Conservation (phyloP, 306 rosid genomes). For the Dalbergia cochinchinensis region DNA sequence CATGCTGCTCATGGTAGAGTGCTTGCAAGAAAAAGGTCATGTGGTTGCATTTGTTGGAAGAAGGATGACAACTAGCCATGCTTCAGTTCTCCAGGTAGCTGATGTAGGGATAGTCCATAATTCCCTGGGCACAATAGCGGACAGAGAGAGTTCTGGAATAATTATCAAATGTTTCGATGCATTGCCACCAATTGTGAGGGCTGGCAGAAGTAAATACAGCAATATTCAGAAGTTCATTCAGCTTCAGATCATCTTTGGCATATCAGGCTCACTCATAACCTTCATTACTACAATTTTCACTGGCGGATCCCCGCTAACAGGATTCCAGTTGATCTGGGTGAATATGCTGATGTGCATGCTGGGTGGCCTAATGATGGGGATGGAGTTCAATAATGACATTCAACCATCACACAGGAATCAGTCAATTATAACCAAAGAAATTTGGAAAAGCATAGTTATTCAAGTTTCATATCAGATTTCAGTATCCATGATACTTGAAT, state of each 20-base stretch:
- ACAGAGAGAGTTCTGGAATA: slow-evolving; percentile 47
- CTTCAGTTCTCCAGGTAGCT: slow-evolving; percentile 55
- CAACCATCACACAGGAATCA: slow-evolving; percentile 40
- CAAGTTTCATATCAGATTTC: slow-evolving; percentile 61
- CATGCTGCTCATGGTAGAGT: slow-evolving; percentile 54
- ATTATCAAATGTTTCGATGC: slow-evolving; percentile 33
- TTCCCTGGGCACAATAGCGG: slow-evolving; percentile 31
- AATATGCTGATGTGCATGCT: slow-evolving; percentile 52
- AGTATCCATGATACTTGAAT: slow-evolving; percentile 50
- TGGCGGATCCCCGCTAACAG: slow-evolving; percentile 67
- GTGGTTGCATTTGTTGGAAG: slow-evolving; percentile 66
- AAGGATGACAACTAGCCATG: slow-evolving; percentile 47
- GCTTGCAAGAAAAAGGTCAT: slow-evolving; percentile 48
- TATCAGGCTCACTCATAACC: slow-evolving; percentile 58
- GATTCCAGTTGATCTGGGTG: slow-evolving; percentile 66
- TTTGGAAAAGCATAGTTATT: slow-evolving; percentile 51
- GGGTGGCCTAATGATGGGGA: slow-evolving; percentile 66
- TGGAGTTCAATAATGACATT: slow-evolving; percentile 49
- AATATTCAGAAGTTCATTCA: slow-evolving; percentile 69
- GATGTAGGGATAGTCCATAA: slow-evolving; percentile 57
- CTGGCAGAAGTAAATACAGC: slow-evolving; percentile 52
- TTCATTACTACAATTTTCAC: slow-evolving; percentile 52
- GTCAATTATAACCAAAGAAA: slow-evolving; percentile 45
- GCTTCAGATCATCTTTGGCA: slow-evolving; percentile 56
- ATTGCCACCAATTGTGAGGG: slow-evolving; percentile 38